Conservation (phyloP, 257 asterid genomes). For the Linderniella brevidens region DNA sequence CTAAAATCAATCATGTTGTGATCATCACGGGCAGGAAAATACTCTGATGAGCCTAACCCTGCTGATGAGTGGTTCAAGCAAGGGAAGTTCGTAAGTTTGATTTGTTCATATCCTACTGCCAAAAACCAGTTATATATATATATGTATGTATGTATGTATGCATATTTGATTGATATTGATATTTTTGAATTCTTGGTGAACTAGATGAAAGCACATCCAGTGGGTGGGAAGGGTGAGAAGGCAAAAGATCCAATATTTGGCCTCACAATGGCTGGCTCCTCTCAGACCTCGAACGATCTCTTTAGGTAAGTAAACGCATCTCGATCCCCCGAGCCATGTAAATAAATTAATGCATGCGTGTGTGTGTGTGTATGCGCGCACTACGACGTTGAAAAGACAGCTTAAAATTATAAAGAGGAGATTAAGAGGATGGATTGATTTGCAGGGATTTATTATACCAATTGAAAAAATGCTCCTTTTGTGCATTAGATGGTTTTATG, state of each 20-base stretch:
- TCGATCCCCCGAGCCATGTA: not conserved
- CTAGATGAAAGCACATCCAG: conserved; percentile 75
- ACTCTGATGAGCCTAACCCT: conserved; percentile 79
- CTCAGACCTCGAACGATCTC: conserved; percentile 61
- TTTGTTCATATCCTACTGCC: not conserved
- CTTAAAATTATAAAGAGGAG: conserved; percentile 1
- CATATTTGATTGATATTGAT: not conserved
- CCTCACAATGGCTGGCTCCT: conserved; percentile 60
- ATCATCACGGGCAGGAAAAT: conserved; percentile 46
- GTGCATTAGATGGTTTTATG: conserved; percentile 91
- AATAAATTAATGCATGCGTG: not conserved
- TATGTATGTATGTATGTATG: no score
- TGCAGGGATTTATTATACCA: conserved; percentile 49
- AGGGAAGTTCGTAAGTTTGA: conserved; percentile 46
- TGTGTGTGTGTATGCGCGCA: not conserved
- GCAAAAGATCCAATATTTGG: conserved; percentile 87
- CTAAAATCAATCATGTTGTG: no score
- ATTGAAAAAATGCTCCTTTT: conserved; percentile 58
- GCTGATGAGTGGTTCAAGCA: conserved; percentile 80
- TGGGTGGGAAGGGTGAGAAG: conserved; percentile 75
- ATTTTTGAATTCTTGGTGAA: not conserved
- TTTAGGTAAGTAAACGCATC: conserved; percentile 50
- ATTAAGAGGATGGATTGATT: conserved; percentile 46
- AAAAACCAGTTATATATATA: no score
- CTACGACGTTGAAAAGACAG: not conserved